Percentiles rank a stretch among this genome's conserved stretches.
phyloP scores from a whole-genome alignment of 129 eudicot species.

The Apium graveolens region DNA sequence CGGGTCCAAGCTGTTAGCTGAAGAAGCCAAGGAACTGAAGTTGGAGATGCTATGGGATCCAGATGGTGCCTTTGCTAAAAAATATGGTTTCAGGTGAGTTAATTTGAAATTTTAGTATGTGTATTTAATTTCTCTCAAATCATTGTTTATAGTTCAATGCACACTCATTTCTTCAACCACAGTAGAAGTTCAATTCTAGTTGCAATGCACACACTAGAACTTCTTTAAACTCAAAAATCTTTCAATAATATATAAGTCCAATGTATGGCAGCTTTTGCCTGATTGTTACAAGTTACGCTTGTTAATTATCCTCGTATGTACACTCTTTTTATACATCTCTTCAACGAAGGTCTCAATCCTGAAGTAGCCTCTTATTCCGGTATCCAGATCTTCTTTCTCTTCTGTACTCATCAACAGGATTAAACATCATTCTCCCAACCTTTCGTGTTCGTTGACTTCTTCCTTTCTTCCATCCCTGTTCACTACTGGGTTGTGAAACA shows the following conservation, averaged over 20 bases:
- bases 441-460: constrained; percentile 56
- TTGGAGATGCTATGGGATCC: neutral
- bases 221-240: no score
- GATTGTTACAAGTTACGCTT: neutral
- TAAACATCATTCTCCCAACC: constrained; percentile 52
- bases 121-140: neutral
- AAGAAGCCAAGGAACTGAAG: neutral
- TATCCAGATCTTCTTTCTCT: constrained; percentile 54
- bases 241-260: no score
- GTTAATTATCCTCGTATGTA: neutral
- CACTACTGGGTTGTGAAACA: constrained; percentile 19
- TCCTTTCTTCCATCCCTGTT: constrained; percentile 46
- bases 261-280: neutral
- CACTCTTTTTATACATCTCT: neutral
- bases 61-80: neutral
- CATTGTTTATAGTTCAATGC: neutral
- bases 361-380: constrained; percentile 20
- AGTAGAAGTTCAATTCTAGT: no score
- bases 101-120: neutral
- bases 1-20: neutral
- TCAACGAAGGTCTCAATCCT: neutral
- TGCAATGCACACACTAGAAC: no score
- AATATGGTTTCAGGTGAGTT: neutral
- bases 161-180: neutral
- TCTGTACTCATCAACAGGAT: constrained; percentile 39